Evolutionary conservation across 441 rosid genomes (phyloP), one percentile per base, ranked within the genome.

Genomic region (Macaranga tanarius): DNA sequence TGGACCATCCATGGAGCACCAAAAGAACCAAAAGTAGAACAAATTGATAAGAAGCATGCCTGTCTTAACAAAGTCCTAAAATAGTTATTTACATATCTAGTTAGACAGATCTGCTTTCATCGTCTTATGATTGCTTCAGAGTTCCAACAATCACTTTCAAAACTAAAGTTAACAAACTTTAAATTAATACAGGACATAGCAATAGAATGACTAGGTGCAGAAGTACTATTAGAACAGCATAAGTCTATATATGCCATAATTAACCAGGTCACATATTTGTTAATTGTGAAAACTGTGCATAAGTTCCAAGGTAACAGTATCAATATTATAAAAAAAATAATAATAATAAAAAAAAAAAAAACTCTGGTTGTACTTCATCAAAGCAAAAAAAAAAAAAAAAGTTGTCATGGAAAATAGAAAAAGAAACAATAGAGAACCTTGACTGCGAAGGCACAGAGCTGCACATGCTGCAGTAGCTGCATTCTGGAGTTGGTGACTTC

Each of bases 401-500:
- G n/a, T n/a, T n/a, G n/a, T 34, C 50, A 62, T 50, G 64, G 13
- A 55, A 56, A 1, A 28, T 31, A 72, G 7, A 67, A 76, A 73
- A 58, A 70, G 75, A 73, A 58, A 40, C 10, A 44, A 62, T 7
- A 50, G 54, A 62, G 65, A 65, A 92, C 97, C 99, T 78, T 87
- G 89, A 62, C 82, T 70, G 5, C 88, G 88, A 47, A 95, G 96
- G 81, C 90, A 88, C 51, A 95, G 89, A 25, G 90, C 90, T 0
- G 84, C 77, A 25, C 91, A 92, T 69, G 89, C 76, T 62, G 99
- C 99, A 44, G 93, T 90, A 25, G 79, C 82, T n/a, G 97, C 99
- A 80, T 95, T 95, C 42, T 83, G 97, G 75, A 95, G 91, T 84
- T 95, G 98, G 82, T 95, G 99, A 72, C 72, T 80, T 80, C 99